Conservation (phyloP, 345 rosid species). For the Melaleuca quinquenervia region DNA sequence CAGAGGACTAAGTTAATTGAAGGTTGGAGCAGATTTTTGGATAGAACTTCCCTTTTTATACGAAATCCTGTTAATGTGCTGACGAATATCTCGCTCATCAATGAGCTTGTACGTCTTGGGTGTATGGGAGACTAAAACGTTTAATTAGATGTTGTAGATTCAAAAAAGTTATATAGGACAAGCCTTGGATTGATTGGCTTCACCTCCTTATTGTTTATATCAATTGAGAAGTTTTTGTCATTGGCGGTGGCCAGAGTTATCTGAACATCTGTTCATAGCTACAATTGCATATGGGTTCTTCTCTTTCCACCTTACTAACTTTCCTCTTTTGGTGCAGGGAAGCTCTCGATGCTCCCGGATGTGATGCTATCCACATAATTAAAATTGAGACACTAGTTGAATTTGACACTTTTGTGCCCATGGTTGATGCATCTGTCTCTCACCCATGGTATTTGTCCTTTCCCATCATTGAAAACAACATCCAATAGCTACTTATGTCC, state of each 20-base stretch:
- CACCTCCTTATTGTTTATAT: slow-evolving; percentile 59
- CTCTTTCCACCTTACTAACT: background rate
- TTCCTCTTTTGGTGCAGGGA: slow-evolving; percentile 40
- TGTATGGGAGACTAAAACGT: background rate
- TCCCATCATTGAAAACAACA: slow-evolving; percentile 52
- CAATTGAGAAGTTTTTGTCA: slow-evolving; percentile 81
- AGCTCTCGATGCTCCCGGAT: slow-evolving; percentile 53
- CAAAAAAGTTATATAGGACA: too few relatives aligned
- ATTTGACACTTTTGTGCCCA: slow-evolving; percentile 81
- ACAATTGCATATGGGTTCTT: background rate
- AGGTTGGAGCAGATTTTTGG: slow-evolving; percentile 52
- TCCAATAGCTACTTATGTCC: slow-evolving; percentile 39
- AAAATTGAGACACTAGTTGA: slow-evolving; percentile 62
- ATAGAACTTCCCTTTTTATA: too few relatives aligned
- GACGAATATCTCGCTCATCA: background rate
- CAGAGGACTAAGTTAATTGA: slow-evolving; percentile 19
- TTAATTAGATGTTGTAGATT: too few relatives aligned
- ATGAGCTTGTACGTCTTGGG: too few relatives aligned
- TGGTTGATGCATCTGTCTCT: slow-evolving; percentile 48
- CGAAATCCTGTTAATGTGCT: slow-evolving; percentile 42
- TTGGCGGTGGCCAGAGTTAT: slow-evolving; percentile 85
- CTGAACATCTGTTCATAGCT: background rate
- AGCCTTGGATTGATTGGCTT: slow-evolving; percentile 63
- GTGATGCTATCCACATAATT: slow-evolving; percentile 81
- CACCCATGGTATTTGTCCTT: slow-evolving; percentile 85